These are phyloP conservation scores for Cyberlindnera saturnus DNA, from an alignment of 805 yeast genomes.

Conservation along the genomic window DNA sequence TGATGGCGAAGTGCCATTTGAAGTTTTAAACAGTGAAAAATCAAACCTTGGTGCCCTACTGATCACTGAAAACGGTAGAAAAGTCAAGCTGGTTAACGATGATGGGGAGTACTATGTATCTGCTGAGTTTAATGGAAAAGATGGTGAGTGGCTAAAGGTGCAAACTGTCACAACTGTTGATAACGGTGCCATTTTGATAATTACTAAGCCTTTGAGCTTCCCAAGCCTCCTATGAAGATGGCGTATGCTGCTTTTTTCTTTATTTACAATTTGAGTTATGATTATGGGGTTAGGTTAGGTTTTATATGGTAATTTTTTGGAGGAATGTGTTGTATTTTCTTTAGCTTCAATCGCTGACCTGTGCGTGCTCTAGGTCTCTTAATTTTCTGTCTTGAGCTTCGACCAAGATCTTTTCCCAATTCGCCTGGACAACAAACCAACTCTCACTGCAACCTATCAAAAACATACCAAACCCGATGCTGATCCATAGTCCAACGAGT, in stretches of 20 bases:
- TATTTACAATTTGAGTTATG: conserved; percentile 1
- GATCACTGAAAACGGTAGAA: conserved; percentile 29
- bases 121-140: conserved; percentile 23
- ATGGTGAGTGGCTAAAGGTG: conserved; percentile 31
- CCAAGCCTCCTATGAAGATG: background rate
- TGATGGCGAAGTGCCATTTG: conserved; percentile 22
- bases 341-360: conserved; percentile 1
- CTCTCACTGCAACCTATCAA: conserved; percentile 39
- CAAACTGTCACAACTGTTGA: conserved; percentile 29
- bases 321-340: background rate
- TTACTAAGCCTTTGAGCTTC: conserved; percentile 25
- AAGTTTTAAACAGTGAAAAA: conserved; percentile 10
- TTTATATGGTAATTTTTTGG: too few species aligned
- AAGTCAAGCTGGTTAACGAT: conserved; percentile 30
- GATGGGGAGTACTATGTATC: conserved; percentile 30
- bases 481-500: conserved; percentile 63
- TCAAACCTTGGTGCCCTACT: conserved; percentile 25
- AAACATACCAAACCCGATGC: conserved; percentile 50
- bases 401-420: conserved; percentile 44
- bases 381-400: conserved; percentile 36
- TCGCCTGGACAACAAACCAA: conserved; percentile 37
- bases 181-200: conserved; percentile 41
- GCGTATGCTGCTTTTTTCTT: conserved; percentile 1
- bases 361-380: conserved; percentile 10
- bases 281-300: background rate